Conservation (phyloP, 495 filamentous ascomycete species). For the Penicillium coffeae region DNA sequence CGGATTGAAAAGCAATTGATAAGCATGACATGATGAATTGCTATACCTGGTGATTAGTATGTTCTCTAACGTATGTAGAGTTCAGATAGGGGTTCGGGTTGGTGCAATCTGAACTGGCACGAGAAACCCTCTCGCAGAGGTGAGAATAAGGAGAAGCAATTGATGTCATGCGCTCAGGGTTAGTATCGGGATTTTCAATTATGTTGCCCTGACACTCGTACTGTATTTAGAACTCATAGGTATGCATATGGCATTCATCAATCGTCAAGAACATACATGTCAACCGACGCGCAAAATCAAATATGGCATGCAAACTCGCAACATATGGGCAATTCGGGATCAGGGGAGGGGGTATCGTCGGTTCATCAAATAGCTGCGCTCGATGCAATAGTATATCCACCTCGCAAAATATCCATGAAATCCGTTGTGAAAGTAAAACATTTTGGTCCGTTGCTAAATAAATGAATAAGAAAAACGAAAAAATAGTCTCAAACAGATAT, state of each 20-base stretch:
- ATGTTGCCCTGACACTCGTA: not conserved
- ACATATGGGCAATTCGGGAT: not conserved
- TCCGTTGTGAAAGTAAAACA: not conserved
- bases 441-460: not conserved
- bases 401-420: conserved; percentile 14
- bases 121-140: too few relatives aligned
- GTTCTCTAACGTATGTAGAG: too few relatives aligned
- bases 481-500: too few relatives aligned
- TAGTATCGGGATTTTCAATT: too few relatives aligned
- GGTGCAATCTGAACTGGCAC: too few relatives aligned
- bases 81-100: too few relatives aligned
- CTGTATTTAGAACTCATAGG: not conserved
- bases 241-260: conserved; percentile 22
- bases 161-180: too few relatives aligned
- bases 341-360: conserved; percentile 21
- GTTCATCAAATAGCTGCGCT: conserved; percentile 17
- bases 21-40: too few relatives aligned
- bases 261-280: conserved; percentile 11
- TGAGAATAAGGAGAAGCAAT: too few relatives aligned
- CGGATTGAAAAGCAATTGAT: too few relatives aligned
- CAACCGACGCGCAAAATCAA: not conserved
- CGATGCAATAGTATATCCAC: conserved; percentile 21
- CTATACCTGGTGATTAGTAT: too few relatives aligned
- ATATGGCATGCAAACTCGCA: not conserved
- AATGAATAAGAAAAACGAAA: not conserved